Evolutionary conservation across 148 eudicot species (phyloP), one percentile per base, ranked within the genome.

Genomic region (Rhododendron griersonianum): DNA sequence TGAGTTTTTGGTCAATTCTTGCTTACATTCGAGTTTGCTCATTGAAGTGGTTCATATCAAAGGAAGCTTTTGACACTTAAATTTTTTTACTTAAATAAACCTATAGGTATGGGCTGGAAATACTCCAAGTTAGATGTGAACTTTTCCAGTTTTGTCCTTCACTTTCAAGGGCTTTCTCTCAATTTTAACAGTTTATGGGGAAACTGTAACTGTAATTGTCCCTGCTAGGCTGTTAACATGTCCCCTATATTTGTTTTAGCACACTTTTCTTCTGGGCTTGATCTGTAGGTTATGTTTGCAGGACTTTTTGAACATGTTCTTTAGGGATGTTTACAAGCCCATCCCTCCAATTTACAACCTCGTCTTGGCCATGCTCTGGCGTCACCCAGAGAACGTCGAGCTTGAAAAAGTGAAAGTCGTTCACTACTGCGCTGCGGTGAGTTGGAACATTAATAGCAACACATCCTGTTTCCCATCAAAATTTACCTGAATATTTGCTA

Each of bases 241-340:
- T 55, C 5, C 39, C 14, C 3, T 55, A 16, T 55, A 4, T 14
- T 55, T 55, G 59, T 55, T 55, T 55, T 55, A 55, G 59, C 59
- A 55, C 59, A 3, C 59, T 15, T 75, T 2, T 30, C 18, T 76
- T 18, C 23, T 7, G 13, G 21, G 45, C 13, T 30, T 19, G 13
- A 41, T 25, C 8, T 30, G 15, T 39, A 19, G 18, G 18, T 79
- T 73, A 8, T 48, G 55, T 2, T 67, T 88, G 91, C 87, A 96
- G 96, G 98, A 96, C 74, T 94, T 94, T 80, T 39, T 96, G 87
- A 96, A 96, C 93, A 92, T 91, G 91, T 96, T 92, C 91, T 96
- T 96, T 51, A 86, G 87, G 89, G 91, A 94, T 11, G 86, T 89
- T 5, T 92, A 93, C 90, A 92, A 88, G 92, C 94, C 98, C 1